A percentile compares a stretch with the other conserved stretches of the same genome.
These are phyloP conservation scores for Lodderomyces theae DNA, from an alignment of 1,139 yeast species.

Conservation along the genomic window DNA sequence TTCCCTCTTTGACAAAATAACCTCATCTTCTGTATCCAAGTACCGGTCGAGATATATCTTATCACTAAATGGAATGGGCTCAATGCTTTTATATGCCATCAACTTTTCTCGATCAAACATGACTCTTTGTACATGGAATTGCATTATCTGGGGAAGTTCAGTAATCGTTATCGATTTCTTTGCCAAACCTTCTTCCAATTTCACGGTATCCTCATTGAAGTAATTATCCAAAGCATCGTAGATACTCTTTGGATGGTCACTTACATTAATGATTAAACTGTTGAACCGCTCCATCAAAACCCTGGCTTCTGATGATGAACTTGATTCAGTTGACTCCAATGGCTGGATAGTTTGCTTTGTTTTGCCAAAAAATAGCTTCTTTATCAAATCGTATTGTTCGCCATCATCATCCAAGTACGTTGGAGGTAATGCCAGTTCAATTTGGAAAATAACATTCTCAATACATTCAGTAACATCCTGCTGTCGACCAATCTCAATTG, in stretches of 20 bases:
- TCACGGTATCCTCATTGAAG: slow-evolving; percentile 71
- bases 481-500: slow-evolving; percentile 82
- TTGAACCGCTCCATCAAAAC: slow-evolving; percentile 74
- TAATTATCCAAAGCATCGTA: slow-evolving; percentile 88
- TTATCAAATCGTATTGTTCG: slow-evolving; percentile 79
- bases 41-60: slow-evolving; percentile 83
- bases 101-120: slow-evolving; percentile 75
- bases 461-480: slow-evolving; percentile 98
- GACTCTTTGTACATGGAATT: slow-evolving; percentile 90
- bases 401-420: slow-evolving; percentile 58
- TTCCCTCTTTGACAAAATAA: slow-evolving; percentile 49
- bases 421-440: slow-evolving; percentile 87
- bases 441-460: slow-evolving; percentile 87
- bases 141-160: slow-evolving; percentile 75
- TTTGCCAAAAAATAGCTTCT: slow-evolving; percentile 74
- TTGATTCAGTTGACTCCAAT: slow-evolving; percentile 22
- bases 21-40: slow-evolving; percentile 65
- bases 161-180: slow-evolving; percentile 71
- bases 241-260: slow-evolving; percentile 82
- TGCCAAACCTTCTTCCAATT: slow-evolving; percentile 69
- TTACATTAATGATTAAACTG: slow-evolving; percentile 77
- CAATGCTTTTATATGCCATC: slow-evolving; percentile 77
- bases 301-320: slow-evolving; percentile 34
- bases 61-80: slow-evolving; percentile 78
- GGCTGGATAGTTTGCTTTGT: slow-evolving; percentile 47